These are phyloP conservation scores for Yamadazyma takamatsuzukensis DNA, from an alignment of 805 yeast genomes.

Conservation along the genomic window DNA sequence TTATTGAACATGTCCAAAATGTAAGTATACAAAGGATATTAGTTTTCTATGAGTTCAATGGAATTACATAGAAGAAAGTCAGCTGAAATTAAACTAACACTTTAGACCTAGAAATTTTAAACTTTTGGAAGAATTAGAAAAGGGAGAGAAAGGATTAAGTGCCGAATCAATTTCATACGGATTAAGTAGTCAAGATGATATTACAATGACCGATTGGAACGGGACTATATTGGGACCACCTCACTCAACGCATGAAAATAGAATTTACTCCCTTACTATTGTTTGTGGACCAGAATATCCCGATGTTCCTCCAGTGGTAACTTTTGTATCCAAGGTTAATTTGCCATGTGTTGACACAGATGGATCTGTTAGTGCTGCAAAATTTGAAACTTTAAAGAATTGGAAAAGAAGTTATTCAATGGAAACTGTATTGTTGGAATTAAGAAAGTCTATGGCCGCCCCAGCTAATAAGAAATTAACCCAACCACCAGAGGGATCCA, in stretches of 20 bases:
- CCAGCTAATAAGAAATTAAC: slow-evolving; percentile 76
- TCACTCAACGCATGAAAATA: slow-evolving; percentile 80
- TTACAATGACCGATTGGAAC: slow-evolving; percentile 93
- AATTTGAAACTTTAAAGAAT: slow-evolving; percentile 65
- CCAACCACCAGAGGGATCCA: slow-evolving; percentile 90
- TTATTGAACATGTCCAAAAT: slow-evolving; percentile 47
- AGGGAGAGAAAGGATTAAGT: slow-evolving; percentile 96
- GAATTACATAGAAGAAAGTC: no score
- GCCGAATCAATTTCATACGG: slow-evolving; percentile 98
- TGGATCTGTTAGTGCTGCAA: slow-evolving; percentile 44
- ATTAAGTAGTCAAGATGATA: slow-evolving; percentile 82
- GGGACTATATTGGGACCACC: slow-evolving; percentile 99
- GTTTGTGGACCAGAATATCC: slow-evolving; percentile 86
- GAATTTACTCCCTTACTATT: slow-evolving; percentile 81
- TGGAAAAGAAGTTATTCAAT: slow-evolving; percentile 93
- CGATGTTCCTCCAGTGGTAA: slow-evolving; percentile 79
- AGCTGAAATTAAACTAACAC: no score
- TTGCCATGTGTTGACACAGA: slow-evolving; percentile 81
- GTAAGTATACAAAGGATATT: slow-evolving; percentile 27
- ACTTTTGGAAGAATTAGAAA: slow-evolving; percentile 91
- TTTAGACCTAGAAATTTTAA: slow-evolving; percentile 88
- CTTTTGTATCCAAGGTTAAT: slow-evolving; percentile 79
- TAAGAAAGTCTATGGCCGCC: slow-evolving; percentile 81
- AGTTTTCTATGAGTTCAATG: no score
- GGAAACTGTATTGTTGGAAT: slow-evolving; percentile 87